Evolutionary conservation across 2,329 filamentous ascomycete species (phyloP), one percentile per base, ranked within the genome.

Genomic region (Cercospora sesami): DNA sequence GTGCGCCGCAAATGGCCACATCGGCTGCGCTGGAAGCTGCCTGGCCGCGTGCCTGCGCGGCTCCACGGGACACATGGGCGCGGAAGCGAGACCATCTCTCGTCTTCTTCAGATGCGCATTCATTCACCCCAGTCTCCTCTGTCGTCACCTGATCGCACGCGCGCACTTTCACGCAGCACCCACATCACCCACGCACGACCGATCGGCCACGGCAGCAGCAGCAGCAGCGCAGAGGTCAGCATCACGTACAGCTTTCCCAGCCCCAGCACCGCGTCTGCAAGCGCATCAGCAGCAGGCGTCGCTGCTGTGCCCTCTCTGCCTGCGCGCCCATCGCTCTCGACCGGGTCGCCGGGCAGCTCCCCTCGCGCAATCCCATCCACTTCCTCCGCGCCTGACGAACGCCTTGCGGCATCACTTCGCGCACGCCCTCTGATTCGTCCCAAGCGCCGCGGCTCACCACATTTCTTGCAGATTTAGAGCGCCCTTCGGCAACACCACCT

Each of bases 381-480:
- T 60, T 63, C 55, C 64, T 39, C 33, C 57, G 58, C 60, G 42
- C 45, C 60, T 53, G 16, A 48, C 39, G 39, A 48, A 53, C 68
- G 62, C 66, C 64, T 63, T 69, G 63, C 69, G 65, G 69, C 67
- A 39, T 69, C 51, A 63, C 63, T 64, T 67, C 61, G 64, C 51
- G 48, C 66, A 39, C 60, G 62, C 64, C 45, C 45, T 59, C 61
- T 65, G 48, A 65, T 66, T 68, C 63, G 64, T 62, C 39, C 30
- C 69, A 61, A 39, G 60, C 67, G 68, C 68, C 48, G 61, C 64
- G 65, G 65, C 68, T 71, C 65, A 71, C 67, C 62, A 62, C 66
- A 66, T 66, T 69, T 58, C 53, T 65, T 72, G 66, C 70, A 72
- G 68, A 72, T 66, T 72, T 68, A 69, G 53, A 66, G 21, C 65